Evolutionary conservation across 129 eudicot genomes (phyloP).

Genomic region (Helianthus tuberosus): DNA sequence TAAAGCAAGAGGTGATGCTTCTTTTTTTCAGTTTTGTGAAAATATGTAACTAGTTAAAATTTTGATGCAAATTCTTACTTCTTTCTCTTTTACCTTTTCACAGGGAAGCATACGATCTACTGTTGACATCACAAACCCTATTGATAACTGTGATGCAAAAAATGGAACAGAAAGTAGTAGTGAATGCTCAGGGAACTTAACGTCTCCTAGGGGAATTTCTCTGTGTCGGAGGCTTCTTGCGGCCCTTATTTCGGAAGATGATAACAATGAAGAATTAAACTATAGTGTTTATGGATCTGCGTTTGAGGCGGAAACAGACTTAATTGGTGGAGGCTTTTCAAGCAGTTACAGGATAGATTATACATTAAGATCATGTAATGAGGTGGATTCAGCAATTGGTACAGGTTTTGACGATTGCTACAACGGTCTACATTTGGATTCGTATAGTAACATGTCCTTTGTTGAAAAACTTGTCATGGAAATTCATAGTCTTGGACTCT

Average conservation of each 20-base stretch:
- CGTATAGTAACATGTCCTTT: slow-evolving; percentile 51
- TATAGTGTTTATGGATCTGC: slow-evolving; percentile 39
- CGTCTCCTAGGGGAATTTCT: slow-evolving; percentile 31
- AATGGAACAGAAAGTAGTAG: slow-evolving; percentile 34
- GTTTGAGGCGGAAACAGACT: slow-evolving; percentile 33
- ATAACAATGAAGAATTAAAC: slow-evolving; percentile 42
- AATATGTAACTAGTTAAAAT: neutral
- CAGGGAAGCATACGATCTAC: slow-evolving; percentile 43
- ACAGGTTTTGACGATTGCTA: slow-evolving; percentile 46
- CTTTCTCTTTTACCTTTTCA: slow-evolving; percentile 5
- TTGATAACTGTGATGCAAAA: slow-evolving; percentile 29
- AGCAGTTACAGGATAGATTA: slow-evolving; percentile 41
- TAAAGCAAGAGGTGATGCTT: slow-evolving; percentile 55
- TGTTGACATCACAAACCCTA: slow-evolving; percentile 33
- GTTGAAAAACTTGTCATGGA: slow-evolving; percentile 70
- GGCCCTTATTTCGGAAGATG: slow-evolving; percentile 72
- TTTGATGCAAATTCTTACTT: slow-evolving; percentile 11
- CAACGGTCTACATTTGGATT: slow-evolving; percentile 49
- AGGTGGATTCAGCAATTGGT: neutral
- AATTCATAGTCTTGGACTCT: slow-evolving; percentile 70
- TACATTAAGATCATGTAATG: slow-evolving; percentile 33
- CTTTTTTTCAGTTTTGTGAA: neutral
- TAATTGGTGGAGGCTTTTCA: slow-evolving; percentile 35
- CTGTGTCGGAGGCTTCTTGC: slow-evolving; percentile 67
- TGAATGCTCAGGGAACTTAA: slow-evolving; percentile 45